Base-by-base conservation (phyloP, 805 yeast genomes). In the Kodamaea nitidulidarum region DNA sequence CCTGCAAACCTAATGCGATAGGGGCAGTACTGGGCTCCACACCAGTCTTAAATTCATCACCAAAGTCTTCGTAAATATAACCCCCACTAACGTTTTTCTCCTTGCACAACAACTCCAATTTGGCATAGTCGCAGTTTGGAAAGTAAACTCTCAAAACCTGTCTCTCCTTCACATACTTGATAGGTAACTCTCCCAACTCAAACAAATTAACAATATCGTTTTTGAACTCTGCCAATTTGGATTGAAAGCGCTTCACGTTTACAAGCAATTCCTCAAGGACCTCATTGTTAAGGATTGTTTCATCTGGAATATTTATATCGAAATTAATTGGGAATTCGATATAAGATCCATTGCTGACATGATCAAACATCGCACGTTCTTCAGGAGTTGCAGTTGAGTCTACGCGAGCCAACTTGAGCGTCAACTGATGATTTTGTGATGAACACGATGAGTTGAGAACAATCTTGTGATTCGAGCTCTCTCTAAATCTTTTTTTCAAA, bases 171-270 rank as follows among this genome's bases (percentile, higher is more conserved):
- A 67, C 67, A 39, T 75, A 60, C 34, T 78, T 67, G 39, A 83
- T 65, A 7, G 85, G 88, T 46, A 80, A 73, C 45, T 80, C 78
- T 2, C 93, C 93, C 41, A 81, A 75, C 21, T 78, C 75, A 42
- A 78, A 65, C 27, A 78, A 65, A 32, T 55, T 53, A 29, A 61
- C 49, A 35, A 78, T 61, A 44, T 73, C 74, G 15, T 61, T 54
- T 45, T 67, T 58, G 22, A 80, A 60, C 26, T 65, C 69, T 14
- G 63, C 66, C 24, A 75, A 52, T 42, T 69, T 65, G 15, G 54
- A 47, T 45, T 73, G 70, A 41, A 75, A 58, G 30, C 56, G 50
- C 39, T 62, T 65, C 50, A 85, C 82, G 48, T 82, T 88, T 30
- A 79, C 78, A 43, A 67, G 67, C 32, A 80, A 67, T 15, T 80